Conservation (phyloP, 2,329 filamentous ascomycete genomes). For the Fonsecaea pedrosoi region DNA sequence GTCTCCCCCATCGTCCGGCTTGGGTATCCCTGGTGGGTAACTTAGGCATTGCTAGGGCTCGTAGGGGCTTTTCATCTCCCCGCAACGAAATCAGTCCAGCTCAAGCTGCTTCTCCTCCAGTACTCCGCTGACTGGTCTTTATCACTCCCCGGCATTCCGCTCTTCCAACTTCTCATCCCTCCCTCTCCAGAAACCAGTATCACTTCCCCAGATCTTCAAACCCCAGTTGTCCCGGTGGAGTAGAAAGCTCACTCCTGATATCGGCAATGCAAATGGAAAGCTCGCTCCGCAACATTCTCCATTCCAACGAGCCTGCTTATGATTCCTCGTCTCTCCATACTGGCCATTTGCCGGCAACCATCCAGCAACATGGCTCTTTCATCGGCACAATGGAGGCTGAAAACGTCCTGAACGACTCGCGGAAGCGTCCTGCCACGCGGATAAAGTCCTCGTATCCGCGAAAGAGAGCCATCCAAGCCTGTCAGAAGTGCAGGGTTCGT, state of each 20-base stretch:
- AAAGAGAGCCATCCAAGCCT: conserved; percentile 45
- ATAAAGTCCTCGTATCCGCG: conserved; percentile 42
- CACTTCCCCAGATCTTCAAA: conserved; percentile 29
- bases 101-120: conserved; percentile 8
- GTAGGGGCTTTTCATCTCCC: not conserved
- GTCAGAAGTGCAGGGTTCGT: conserved; percentile 44
- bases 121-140: conserved; percentile 26
- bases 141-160: conserved; percentile 33
- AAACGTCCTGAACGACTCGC: conserved; percentile 18
- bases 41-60: not conserved
- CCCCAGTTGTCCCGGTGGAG: conserved; percentile 22
- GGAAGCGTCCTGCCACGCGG: conserved; percentile 32
- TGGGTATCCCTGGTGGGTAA: not conserved
- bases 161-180: conserved; percentile 16
- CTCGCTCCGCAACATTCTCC: conserved; percentile 36
- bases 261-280: conserved; percentile 32
- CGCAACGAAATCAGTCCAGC: conserved; percentile 6
- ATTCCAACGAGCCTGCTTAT: conserved; percentile 30
- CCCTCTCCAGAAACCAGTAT: conserved; percentile 18
- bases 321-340: conserved; percentile 19
- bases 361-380: conserved; percentile 11
- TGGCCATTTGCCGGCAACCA: conserved; percentile 19
- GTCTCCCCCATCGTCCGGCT: not conserved
- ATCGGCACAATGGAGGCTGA: conserved; percentile 19
- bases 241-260: conserved; percentile 6